Evolutionary conservation across 805 yeast genomes (phyloP).

Genomic region (Hanseniaspora singularis): DNA sequence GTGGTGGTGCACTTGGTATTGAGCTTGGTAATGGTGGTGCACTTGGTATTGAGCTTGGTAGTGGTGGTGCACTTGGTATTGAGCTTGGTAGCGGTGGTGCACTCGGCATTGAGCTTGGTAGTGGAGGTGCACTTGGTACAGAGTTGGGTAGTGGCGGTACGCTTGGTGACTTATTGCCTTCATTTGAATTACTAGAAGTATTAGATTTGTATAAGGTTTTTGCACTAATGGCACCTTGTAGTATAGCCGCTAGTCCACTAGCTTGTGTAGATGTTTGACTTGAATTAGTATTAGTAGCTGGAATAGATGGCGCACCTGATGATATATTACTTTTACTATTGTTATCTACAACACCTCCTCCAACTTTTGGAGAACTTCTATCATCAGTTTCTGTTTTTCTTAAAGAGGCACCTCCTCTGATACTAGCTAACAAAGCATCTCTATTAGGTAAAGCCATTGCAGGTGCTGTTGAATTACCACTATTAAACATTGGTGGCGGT

Average conservation of each 20-base stretch:
- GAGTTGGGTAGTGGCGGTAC: constrained; percentile 19
- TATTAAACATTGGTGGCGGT: constrained; percentile 32
- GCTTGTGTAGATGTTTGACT: neutral
- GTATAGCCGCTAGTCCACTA: constrained; percentile 24
- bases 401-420: constrained; percentile 53
- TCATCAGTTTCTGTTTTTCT: constrained; percentile 55
- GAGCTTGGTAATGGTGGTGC: constrained; percentile 12
- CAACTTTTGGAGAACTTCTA: constrained; percentile 49
- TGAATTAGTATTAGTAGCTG: constrained; percentile 22
- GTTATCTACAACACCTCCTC: constrained; percentile 27
- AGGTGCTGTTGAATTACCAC: constrained; percentile 26
- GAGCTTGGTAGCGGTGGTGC: neutral
- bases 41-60: constrained; percentile 16
- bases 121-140: constrained; percentile 20
- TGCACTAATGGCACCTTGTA: constrained; percentile 15
- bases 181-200: neutral
- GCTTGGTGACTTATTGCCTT: neutral
- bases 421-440: constrained; percentile 64
- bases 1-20: constrained; percentile 17
- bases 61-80: constrained; percentile 14
- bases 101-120: neutral
- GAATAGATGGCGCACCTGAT: constrained; percentile 25
- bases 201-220: neutral
- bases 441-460: constrained; percentile 28
- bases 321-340: constrained; percentile 6